Evolutionary conservation across 2,329 filamentous ascomycete genomes (phyloP).

Genomic region (Colletotrichum gigasporum): DNA sequence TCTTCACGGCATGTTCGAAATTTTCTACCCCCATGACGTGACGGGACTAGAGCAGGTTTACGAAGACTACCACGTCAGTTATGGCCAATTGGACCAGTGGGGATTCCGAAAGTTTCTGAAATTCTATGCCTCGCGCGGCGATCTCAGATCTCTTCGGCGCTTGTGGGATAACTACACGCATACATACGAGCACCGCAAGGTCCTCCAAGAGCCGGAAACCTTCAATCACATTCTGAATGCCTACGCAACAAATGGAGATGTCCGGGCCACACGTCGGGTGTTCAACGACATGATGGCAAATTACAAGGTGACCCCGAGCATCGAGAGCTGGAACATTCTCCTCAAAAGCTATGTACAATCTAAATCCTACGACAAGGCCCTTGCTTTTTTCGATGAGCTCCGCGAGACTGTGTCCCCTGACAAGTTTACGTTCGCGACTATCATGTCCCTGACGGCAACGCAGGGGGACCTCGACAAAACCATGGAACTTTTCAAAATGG

Average conservation of each 20-base stretch:
- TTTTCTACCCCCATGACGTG: constrained; percentile 48
- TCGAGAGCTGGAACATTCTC: constrained; percentile 78
- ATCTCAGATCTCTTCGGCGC: constrained; percentile 54
- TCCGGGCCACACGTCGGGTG: constrained; percentile 64
- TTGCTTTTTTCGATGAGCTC: constrained; percentile 71
- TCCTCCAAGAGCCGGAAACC: constrained; percentile 45
- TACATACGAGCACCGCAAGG: constrained; percentile 42
- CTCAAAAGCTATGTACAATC: constrained; percentile 75
- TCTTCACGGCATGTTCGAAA: constrained; percentile 55
- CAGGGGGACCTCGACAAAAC: constrained; percentile 79
- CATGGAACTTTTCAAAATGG: constrained; percentile 70
- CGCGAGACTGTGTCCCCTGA: constrained; percentile 62
- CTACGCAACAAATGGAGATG: constrained; percentile 75
- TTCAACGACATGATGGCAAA: constrained; percentile 69
- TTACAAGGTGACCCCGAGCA: constrained; percentile 65
- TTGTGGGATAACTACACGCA: constrained; percentile 56
- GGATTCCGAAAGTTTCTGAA: constrained; percentile 59
- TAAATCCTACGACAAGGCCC: constrained; percentile 72
- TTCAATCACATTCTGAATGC: constrained; percentile 74
- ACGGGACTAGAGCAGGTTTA: constrained; percentile 56
- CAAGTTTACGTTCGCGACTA: constrained; percentile 71
- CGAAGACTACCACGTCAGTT: constrained; percentile 57
- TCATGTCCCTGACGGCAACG: constrained; percentile 77
- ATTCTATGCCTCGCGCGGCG: constrained; percentile 58
- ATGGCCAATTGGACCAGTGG: constrained; percentile 50